Evolutionary conservation across 2,329 filamentous ascomycete species (phyloP).

Genomic region (Incumbomyces delicatus): DNA sequence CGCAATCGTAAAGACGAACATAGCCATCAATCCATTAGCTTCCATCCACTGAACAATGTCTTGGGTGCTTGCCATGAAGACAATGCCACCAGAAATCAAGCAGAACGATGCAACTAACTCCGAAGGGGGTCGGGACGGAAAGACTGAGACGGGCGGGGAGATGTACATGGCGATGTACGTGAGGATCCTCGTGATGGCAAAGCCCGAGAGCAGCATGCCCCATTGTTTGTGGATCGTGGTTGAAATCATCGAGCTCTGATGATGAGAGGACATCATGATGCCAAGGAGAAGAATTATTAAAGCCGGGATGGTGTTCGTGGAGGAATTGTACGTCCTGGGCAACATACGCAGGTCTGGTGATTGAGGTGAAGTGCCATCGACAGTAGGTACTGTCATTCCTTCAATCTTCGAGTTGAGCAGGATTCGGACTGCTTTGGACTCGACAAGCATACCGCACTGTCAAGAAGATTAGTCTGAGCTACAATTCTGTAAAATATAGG

Average conservation of each 20-base stretch:
- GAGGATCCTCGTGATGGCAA: conserved; percentile 63
- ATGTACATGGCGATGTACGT: conserved; percentile 76
- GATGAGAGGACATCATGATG: conserved; percentile 91
- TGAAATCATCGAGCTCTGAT: conserved; percentile 71
- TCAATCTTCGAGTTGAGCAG: conserved; percentile 41
- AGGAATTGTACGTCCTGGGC: conserved; percentile 61
- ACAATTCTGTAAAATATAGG: conserved; percentile 29
- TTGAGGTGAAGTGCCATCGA: conserved; percentile 20
- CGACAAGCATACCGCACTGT: conserved; percentile 72
- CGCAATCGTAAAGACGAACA: conserved; percentile 85
- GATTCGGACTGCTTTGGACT: conserved; percentile 60
- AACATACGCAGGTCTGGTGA: conserved; percentile 41
- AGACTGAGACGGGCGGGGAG: conserved; percentile 66
- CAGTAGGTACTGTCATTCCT: conserved; percentile 28
- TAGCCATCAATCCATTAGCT: conserved; percentile 67
- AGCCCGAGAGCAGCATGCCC: conserved; percentile 74
- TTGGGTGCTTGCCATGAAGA: conserved; percentile 83
- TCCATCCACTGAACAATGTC: conserved; percentile 73
- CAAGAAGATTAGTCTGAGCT: conserved; percentile 2
- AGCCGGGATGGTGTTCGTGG: conserved; percentile 79
- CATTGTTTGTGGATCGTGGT: conserved; percentile 92
- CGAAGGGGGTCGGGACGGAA: conserved; percentile 76
- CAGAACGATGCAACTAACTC: conserved; percentile 84
- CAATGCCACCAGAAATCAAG: conserved; percentile 72
- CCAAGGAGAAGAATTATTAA: conserved; percentile 79